Percentiles rank a stretch among this genome's conserved stretches.
Conservation (phyloP, 164 flowering plant genomes). For the Macadamia tetraphylla region DNA sequence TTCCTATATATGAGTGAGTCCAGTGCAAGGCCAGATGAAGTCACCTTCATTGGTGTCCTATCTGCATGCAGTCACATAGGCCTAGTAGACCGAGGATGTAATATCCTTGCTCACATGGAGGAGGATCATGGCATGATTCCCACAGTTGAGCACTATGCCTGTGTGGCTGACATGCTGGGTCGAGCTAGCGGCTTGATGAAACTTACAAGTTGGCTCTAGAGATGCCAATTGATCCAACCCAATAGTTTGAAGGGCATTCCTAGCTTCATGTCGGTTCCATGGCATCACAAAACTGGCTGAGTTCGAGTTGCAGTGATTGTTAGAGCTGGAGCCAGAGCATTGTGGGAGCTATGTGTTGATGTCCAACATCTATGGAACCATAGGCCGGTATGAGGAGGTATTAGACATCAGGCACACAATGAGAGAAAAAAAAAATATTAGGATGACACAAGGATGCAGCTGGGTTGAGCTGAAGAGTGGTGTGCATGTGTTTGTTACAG, state of each 20-base stretch:
- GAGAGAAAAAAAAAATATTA: constrained; percentile 39
- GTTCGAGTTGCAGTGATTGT: no score
- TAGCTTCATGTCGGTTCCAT: no score
- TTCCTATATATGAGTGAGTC: no score
- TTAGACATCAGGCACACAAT: constrained; percentile 44
- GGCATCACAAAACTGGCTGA: no score
- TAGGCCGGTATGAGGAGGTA: constrained; percentile 55
- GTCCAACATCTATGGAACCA: constrained; percentile 55
- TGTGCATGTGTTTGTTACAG: no score
- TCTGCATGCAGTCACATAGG: constrained; percentile 62
- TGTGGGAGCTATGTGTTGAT: constrained; percentile 35
- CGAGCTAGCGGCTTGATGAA: constrained; percentile 39
- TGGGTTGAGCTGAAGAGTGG: constrained; percentile 61
- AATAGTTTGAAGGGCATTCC: not conserved
- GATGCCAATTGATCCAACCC: no score
- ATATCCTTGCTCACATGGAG: constrained; percentile 23
- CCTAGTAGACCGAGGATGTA: constrained; percentile 34
- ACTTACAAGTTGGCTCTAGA: constrained; percentile 19
- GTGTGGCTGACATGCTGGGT: constrained; percentile 49
- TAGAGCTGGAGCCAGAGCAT: no score
- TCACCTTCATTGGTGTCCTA: no score
- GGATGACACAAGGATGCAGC: constrained; percentile 70
- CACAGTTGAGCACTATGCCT: constrained; percentile 50
- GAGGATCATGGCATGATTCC: constrained; percentile 34
- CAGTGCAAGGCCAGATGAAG: no score